Evolutionary conservation across 73 alveolate species (phyloP), one percentile per base, ranked within the genome.

Genomic region (Paramecium sonneborni): DNA sequence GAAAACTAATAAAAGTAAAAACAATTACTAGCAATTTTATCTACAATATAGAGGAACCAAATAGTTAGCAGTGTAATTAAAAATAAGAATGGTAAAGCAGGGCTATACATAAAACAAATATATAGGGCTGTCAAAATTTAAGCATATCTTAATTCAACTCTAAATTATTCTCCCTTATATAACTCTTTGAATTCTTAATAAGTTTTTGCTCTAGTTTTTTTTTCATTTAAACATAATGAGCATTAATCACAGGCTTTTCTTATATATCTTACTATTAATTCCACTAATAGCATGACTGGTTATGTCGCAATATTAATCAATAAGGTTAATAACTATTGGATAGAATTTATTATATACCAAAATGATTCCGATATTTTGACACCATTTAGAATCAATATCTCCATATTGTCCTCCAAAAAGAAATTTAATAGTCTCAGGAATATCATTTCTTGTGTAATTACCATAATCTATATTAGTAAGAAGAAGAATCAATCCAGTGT

Each of bases 371-470:
- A 79, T 41, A 79, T 79, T 79, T 24, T 43, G 14, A 43, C 90
- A 79, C 90, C 90, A 79, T 41, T 79, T 23, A 1, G 90, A 23
- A 79, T 79, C 90, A 20, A 79, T 79, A 79, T 79, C 90, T 3
- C 55, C 72, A 23, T 79, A 79, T 23, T 79, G 39, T 23, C 90
- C 90, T 1, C 72, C 90, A 23, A 79, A 79, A 11, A 79, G 44
- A 46, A 79, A 79, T 35, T 32, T 72, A 12, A 72, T 72, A 15
- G 57, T 11, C 26, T 79, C 28, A 15, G 74, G 76, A 24, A 37
- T 37, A n/a, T 26, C 41, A 23, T 38, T 12, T 43, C 34, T 41
- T 0, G 69, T 23, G 5, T 41, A 20, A 39, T 41, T 79, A 14
- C 74, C 74, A 43, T 41, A 79, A 79, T 79, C 90, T 41, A 44